Evolutionary conservation across 2,329 filamentous ascomycete genomes (phyloP).

Genomic region (Thermomyces lanuginosus): DNA sequence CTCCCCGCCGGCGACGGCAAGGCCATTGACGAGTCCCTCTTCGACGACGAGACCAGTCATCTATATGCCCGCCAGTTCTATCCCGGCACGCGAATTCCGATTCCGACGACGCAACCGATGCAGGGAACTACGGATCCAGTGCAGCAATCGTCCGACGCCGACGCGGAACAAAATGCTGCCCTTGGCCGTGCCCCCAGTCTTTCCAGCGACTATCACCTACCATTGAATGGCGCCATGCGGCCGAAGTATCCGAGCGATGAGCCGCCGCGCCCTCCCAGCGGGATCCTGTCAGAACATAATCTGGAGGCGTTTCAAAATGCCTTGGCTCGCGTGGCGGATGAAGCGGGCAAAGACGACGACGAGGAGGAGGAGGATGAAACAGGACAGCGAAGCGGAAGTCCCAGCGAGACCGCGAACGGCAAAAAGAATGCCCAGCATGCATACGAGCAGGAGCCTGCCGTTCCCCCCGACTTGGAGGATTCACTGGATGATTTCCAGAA

Average conservation of each 20-base stretch:
- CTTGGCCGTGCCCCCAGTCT: slow-evolving; percentile 21
- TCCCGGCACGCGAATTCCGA: slow-evolving; percentile 7
- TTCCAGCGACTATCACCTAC: slow-evolving; percentile 17
- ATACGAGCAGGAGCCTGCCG: slow-evolving; percentile 28
- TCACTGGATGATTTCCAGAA: slow-evolving; percentile 31
- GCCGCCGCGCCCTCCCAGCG: slow-evolving; percentile 18
- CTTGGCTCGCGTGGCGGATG: slow-evolving; percentile 62
- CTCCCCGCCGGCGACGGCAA: slow-evolving; percentile 16
- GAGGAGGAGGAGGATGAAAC: too few relatives aligned
- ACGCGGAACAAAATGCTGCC: slow-evolving; percentile 6
- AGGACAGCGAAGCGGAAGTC: slow-evolving; percentile 42
- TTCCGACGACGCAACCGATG: slow-evolving; percentile 1
- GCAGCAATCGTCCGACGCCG: slow-evolving; percentile 1
- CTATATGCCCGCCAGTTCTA: slow-evolving; percentile 24
- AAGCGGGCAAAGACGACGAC: slow-evolving; percentile 58
- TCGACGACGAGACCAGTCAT: slow-evolving; percentile 32
- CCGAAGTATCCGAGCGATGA: slow-evolving; percentile 17
- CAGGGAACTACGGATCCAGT: background rate
- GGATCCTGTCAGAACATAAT: slow-evolving; percentile 37
- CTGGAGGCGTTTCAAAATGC: slow-evolving; percentile 67
- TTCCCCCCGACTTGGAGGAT: slow-evolving; percentile 33
- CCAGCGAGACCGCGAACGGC: slow-evolving; percentile 25
- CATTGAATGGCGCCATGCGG: slow-evolving; percentile 10
- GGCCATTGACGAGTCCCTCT: slow-evolving; percentile 33
- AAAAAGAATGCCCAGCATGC: slow-evolving; percentile 20